Percentiles rank a stretch among this genome's conserved stretches.
These are phyloP conservation scores for Diaporthe citri DNA, from an alignment of 2,329 filamentous ascomycete species.

Conservation along the genomic window DNA sequence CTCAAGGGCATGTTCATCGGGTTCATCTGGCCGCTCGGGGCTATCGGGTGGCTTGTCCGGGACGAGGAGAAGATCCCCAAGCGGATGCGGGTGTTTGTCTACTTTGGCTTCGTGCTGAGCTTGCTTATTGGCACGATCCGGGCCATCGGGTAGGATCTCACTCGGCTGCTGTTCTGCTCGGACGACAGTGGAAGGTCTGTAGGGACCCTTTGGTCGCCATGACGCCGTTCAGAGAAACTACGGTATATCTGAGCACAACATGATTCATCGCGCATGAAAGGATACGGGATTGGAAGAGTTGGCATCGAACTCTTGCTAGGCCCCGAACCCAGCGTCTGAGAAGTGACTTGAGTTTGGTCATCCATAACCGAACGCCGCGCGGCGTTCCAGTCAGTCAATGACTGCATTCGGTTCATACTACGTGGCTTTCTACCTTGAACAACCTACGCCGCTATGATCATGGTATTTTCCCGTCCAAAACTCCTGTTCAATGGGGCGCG, in stretches of 20 bases:
- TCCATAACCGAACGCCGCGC: background rate
- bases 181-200: background rate
- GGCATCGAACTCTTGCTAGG: background rate
- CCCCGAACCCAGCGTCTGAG: background rate
- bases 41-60: conserved; percentile 84
- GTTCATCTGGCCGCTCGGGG: conserved; percentile 94
- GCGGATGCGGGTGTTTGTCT: conserved; percentile 87
- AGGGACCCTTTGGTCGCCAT: background rate
- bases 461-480: conserved; percentile 35
- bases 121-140: conserved; percentile 79
- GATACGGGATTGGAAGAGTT: background rate
- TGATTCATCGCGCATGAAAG: background rate
- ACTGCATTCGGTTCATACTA: conserved; percentile 1
- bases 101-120: conserved; percentile 86
- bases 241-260: background rate
- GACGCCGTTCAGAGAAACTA: background rate
- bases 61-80: conserved; percentile 90
- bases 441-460: conserved; percentile 33
- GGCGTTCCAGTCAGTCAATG: background rate
- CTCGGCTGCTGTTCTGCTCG: conserved; percentile 40
- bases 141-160: conserved; percentile 46
- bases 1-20: conserved; percentile 90
- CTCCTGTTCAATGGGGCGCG: conserved; percentile 16
- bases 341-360: background rate
- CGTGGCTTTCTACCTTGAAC: conserved; percentile 6